Base-by-base conservation (phyloP, 208 protist genomes). In the Crithidia brevicula region DNA sequence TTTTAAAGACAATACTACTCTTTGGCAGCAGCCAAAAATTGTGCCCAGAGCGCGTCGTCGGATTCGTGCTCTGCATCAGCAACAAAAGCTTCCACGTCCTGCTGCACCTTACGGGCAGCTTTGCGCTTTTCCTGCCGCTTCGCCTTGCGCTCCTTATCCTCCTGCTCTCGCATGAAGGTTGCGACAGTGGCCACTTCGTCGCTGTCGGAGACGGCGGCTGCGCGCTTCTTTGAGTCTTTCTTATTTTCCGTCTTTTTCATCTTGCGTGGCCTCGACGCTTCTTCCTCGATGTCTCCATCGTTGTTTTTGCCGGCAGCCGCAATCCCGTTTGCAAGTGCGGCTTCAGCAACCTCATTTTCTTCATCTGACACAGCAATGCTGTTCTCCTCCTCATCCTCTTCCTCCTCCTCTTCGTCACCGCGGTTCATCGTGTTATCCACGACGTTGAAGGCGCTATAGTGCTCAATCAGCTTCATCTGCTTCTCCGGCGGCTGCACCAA, bases 391-490 rank as follows among this genome's bases (percentile, higher is more conserved):
- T 47, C 42, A 15, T 25, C 31, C 6, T 54, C 23, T 9, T 36
- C 46, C 10, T 68, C 65, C 6, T 67, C 38, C n/a, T 78, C 69
- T 34, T 67, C 77, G 25, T 77, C 72, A 18, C 67, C 74, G 15
- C 59, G 63, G 65, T 81, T 79, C 49, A 96, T 88, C 20, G 76
- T 72, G 45, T 93, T 82, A 56, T 94, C 92, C 4, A 89, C 78
- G 6, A 97, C 88, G 50, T 94, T 95, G 67, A 97, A 94, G 20
- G 77, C 60, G 50, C 77, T 89, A 56, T 90, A 94, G 61, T 94
- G 80, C 47, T 97, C 89, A 61, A 97, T 95, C n/a, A 84, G 28
- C 77, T 93, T 95, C 86, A 97, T 91, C 45, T 92, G 87, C 63
- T 86, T 91, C 40, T 68, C 79, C 58, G 89, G 80, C 20, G 89